These are phyloP conservation scores for Ehretia macrophylla DNA, from an alignment of 257 asterid genomes.

Conservation along the genomic window DNA sequence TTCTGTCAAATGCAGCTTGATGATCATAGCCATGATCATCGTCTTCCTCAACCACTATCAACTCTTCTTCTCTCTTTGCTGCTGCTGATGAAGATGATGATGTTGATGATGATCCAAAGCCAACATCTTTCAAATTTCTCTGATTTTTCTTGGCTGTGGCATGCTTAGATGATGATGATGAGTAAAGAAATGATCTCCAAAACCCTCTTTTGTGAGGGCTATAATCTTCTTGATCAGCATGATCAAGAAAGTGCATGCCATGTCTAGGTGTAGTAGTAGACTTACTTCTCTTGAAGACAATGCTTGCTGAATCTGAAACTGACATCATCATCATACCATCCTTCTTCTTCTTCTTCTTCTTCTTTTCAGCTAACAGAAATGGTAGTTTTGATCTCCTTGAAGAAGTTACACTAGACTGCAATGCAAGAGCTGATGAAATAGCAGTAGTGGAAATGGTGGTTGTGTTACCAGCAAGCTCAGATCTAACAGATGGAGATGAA, in stretches of 20 bases:
- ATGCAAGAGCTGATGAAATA: constrained; percentile 24
- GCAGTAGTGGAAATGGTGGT: background rate
- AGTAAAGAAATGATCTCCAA: constrained; percentile 92
- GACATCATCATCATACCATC: constrained; percentile 22
- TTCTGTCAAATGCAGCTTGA: constrained; percentile 30
- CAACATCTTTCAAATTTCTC: constrained; percentile 25
- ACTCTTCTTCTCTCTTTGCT: constrained; percentile 50
- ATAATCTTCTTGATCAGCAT: constrained; percentile 35
- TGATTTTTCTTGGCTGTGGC: constrained; percentile 35
- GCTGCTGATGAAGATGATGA: constrained; percentile 33
- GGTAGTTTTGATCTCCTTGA: constrained; percentile 53
- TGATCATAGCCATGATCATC: too few species aligned
- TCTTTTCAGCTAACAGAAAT: constrained; percentile 47
- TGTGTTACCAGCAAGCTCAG: constrained; percentile 44
- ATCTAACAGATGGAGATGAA: constrained; percentile 78
- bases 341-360: constrained; percentile 39
- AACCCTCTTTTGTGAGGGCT: constrained; percentile 53
- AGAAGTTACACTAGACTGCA: constrained; percentile 20
- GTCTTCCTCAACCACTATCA: constrained; percentile 58
- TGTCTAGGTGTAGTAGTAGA: constrained; percentile 66
- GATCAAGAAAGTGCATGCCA: constrained; percentile 39
- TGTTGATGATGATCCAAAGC: constrained; percentile 37
- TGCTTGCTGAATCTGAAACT: constrained; percentile 26
- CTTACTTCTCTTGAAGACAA: constrained; percentile 78
- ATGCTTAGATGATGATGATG: constrained; percentile 41